Conservation (phyloP, 1,284 basidiomycete genomes). For the Ganoderma multipileum region DNA sequence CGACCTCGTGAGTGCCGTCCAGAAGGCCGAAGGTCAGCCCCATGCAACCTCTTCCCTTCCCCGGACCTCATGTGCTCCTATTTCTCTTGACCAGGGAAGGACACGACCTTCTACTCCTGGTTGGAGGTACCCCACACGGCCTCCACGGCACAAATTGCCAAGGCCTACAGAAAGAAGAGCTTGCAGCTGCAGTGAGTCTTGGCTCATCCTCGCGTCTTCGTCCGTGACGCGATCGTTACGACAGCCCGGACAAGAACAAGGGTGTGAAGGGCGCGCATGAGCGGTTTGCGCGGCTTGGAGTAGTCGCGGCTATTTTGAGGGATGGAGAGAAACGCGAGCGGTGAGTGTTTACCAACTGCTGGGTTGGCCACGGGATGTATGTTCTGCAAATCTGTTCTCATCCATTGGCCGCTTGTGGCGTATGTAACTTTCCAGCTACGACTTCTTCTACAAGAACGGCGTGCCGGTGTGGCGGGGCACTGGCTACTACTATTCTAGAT, state of each 20-base stretch:
- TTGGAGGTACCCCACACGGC: slow-evolving; percentile 78
- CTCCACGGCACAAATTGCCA: slow-evolving; percentile 75
- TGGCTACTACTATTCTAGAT: slow-evolving; percentile 92
- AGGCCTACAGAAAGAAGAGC: slow-evolving; percentile 90
- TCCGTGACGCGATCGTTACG: slow-evolving; percentile 17
- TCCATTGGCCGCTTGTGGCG: not conserved
- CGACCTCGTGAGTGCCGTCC: slow-evolving; percentile 88
- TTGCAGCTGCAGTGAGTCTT: slow-evolving; percentile 80
- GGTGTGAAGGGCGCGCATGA: slow-evolving; percentile 83
- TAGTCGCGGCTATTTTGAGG: slow-evolving; percentile 85
- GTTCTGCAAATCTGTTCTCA: not conserved
- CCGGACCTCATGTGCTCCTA: slow-evolving; percentile 6
- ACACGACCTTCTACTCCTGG: slow-evolving; percentile 91
- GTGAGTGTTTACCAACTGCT: slow-evolving; percentile 48
- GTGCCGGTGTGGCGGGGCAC: slow-evolving; percentile 90
- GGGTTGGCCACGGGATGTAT: slow-evolving; percentile 6
- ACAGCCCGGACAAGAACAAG: slow-evolving; percentile 93
- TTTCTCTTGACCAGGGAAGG: slow-evolving; percentile 63
- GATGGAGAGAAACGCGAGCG: slow-evolving; percentile 79
- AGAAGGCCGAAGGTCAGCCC: slow-evolving; percentile 76
- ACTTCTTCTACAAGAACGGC: slow-evolving; percentile 92
- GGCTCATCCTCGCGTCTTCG: slow-evolving; percentile 1
- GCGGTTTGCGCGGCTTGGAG: slow-evolving; percentile 86
- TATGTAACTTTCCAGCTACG: slow-evolving; percentile 59
- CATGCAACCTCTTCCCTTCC: not conserved